These are phyloP conservation scores for Volutella citrinella DNA, from an alignment of 2,329 filamentous ascomycete species.

Conservation along the genomic window DNA sequence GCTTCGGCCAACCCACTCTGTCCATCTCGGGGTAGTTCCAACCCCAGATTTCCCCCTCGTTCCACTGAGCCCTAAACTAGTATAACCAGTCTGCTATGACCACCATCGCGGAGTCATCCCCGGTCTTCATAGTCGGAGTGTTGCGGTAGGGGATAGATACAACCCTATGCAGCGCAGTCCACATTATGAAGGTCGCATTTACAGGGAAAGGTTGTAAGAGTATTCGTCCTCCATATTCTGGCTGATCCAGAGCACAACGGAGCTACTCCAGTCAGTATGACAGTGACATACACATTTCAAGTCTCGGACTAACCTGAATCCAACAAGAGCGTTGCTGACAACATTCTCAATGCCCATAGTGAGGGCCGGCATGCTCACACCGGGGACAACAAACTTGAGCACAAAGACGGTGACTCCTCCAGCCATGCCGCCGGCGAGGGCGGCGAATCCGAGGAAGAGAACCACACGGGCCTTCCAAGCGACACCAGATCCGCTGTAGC, in stretches of 20 bases:
- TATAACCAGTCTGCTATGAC: too few species aligned
- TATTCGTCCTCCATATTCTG: conserved; percentile 75
- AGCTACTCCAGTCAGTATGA: conserved; percentile 45
- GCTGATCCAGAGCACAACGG: conserved; percentile 64
- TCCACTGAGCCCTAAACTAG: too few species aligned
- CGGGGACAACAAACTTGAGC: conserved; percentile 59
- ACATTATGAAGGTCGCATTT: too few species aligned
- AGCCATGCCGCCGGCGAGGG: conserved; percentile 64
- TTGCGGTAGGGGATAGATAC: too few species aligned
- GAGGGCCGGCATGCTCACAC: conserved; percentile 57
- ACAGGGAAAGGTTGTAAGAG: conserved; percentile 64
- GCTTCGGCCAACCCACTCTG: too few species aligned
- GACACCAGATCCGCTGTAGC: conserved; percentile 60
- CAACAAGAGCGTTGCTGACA: conserved; percentile 62
- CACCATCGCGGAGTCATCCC: too few species aligned
- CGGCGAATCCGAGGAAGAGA: conserved; percentile 64
- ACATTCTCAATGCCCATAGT: conserved; percentile 65
- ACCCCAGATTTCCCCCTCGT: too few species aligned
- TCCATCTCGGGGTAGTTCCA: too few species aligned
- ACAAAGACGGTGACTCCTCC: conserved; percentile 67
- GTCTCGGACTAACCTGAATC: conserved; percentile 56
- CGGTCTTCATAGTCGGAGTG: too few species aligned
- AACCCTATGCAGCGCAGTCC: too few species aligned
- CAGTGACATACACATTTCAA: too few species aligned
- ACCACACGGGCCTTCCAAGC: conserved; percentile 69